phyloP scores from a whole-genome alignment of 78 protist species.

The Isochrysis galbana region DNA sequence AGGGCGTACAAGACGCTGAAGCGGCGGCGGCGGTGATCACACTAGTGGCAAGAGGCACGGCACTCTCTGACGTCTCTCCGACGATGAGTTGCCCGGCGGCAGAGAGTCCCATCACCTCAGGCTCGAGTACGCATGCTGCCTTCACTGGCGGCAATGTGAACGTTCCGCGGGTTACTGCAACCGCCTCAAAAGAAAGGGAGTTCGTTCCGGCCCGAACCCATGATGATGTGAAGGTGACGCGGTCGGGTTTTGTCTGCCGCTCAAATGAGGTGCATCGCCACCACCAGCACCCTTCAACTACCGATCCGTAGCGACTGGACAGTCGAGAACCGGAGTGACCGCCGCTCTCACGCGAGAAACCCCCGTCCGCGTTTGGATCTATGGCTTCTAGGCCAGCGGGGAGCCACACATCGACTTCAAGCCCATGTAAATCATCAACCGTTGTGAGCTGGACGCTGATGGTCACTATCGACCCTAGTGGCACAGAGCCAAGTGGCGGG shows the following conservation, averaged over 20 bases:
- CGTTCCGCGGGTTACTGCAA: neutral
- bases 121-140: neutral
- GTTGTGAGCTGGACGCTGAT: neutral
- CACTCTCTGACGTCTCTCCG: neutral
- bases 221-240: neutral
- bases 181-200: neutral
- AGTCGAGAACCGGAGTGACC: neutral
- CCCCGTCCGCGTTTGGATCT: slow-evolving; percentile 8
- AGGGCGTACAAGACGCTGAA: neutral
- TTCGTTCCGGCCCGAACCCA: neutral
- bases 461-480: neutral
- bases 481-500: neutral
- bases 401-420: neutral
- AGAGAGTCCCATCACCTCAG: slow-evolving; percentile 20
- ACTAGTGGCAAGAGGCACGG: neutral
- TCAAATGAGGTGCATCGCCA: neutral
- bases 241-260: neutral
- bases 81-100: neutral
- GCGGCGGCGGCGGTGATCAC: neutral
- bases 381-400: slow-evolving; percentile 28
- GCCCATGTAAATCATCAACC: neutral
- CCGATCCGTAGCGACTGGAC: neutral
- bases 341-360: neutral
- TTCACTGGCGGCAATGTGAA: neutral
- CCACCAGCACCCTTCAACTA: neutral